Evolutionary conservation across 768 basidiomycete species (phyloP).

Genomic region (Naganishia vaughanmartiniae): DNA sequence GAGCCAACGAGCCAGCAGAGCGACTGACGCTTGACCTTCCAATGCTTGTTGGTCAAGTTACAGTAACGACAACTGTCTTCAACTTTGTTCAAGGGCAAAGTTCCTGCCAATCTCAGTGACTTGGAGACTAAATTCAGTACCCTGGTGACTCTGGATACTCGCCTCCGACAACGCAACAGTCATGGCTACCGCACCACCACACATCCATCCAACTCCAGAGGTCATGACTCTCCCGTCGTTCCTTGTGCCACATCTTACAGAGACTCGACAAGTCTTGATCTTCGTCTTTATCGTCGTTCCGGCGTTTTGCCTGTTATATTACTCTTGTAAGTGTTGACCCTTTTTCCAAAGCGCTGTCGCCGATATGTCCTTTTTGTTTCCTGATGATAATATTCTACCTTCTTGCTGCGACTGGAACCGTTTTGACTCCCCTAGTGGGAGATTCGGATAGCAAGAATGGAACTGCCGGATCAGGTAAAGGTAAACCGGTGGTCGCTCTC

Average conservation of each 20-base stretch:
- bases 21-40: too few species aligned
- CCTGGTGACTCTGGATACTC: too few species aligned
- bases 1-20: too few species aligned
- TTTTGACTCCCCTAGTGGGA: too few species aligned
- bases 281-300: not conserved
- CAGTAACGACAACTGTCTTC: too few species aligned
- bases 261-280: not conserved
- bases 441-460: not conserved
- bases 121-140: too few species aligned
- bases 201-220: not conserved
- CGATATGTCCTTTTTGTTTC: not conserved
- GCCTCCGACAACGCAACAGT: not conserved
- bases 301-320: not conserved
- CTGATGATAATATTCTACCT: not conserved
- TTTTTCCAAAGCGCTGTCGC: not conserved
- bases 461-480: not conserved
- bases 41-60: not conserved
- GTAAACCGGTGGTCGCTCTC: conserved; percentile 33
- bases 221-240: not conserved
- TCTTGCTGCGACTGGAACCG: too few species aligned
- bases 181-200: not conserved
- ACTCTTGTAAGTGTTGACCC: not conserved
- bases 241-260: not conserved
- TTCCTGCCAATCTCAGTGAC: too few species aligned
- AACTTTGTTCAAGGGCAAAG: too few species aligned